Conservation (phyloP, 768 basidiomycete genomes). For the Lyophyllum semitale region DNA sequence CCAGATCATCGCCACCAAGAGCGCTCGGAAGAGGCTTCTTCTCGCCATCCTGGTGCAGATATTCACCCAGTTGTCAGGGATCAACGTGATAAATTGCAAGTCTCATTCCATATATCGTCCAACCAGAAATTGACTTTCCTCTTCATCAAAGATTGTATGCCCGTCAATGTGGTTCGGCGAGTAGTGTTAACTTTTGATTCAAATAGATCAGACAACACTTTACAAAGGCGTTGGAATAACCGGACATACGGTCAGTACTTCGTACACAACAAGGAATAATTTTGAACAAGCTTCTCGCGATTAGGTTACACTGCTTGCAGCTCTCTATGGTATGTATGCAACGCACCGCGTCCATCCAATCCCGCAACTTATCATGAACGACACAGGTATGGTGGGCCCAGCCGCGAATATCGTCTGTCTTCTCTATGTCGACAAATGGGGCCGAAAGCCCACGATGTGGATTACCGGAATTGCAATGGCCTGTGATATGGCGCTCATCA, state of each 20-base stretch:
- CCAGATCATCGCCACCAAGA: conserved; percentile 4
- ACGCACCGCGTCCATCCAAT: background rate
- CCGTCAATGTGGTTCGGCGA: background rate
- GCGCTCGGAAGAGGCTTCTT: conserved; percentile 7
- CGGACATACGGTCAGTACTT: conserved; percentile 4
- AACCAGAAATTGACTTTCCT: background rate
- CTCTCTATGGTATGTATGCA: conserved; percentile 2
- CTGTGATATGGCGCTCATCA: conserved; percentile 12
- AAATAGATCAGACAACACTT: conserved; percentile 5
- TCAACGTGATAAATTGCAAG: conserved; percentile 8
- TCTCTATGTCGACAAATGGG: conserved; percentile 9
- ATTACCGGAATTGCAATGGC: conserved; percentile 13
- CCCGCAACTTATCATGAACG: background rate
- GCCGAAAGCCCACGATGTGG: conserved; percentile 9
- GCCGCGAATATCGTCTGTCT: conserved; percentile 9
- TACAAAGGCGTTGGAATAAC: conserved; percentile 6
- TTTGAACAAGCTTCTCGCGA: background rate
- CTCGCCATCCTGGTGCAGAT: conserved; percentile 8
- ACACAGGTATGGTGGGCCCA: conserved; percentile 2
- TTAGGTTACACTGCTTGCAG: conserved; percentile 6
- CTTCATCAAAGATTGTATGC: background rate
- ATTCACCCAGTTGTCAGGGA: conserved; percentile 9
- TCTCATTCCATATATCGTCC: background rate
- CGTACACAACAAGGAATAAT: background rate
- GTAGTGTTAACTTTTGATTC: background rate